Evolutionary conservation across 441 rosid species (phyloP).

Genomic region (Erodium texanum): DNA sequence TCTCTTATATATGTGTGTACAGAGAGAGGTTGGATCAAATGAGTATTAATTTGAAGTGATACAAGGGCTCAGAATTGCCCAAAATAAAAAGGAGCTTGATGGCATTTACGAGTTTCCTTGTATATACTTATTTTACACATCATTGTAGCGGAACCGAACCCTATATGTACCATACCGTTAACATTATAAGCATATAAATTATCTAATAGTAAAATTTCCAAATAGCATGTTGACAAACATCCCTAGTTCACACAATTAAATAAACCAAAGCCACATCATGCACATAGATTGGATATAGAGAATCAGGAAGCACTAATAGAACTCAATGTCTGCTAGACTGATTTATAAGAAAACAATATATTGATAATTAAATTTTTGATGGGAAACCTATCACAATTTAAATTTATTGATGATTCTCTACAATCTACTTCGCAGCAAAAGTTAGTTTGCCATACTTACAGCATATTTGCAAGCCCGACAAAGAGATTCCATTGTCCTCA

Average conservation of each 20-base stretch:
- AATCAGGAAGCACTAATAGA: neutral
- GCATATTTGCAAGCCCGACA: constrained; percentile 99
- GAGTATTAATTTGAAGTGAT: too few species aligned
- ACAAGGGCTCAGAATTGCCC: too few species aligned
- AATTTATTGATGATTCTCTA: constrained; percentile 3
- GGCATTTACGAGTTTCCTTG: too few species aligned
- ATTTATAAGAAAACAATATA: neutral
- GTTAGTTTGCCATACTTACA: constrained; percentile 43
- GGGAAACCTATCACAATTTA: neutral
- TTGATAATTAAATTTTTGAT: neutral
- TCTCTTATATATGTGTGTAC: too few species aligned
- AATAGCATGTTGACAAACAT: neutral
- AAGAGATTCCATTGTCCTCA: constrained; percentile 98
- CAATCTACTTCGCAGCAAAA: constrained; percentile 13
- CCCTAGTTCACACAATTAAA: neutral
- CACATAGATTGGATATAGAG: neutral
- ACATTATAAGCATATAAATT: too few species aligned
- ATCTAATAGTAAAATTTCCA: neutral
- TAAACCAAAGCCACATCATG: neutral
- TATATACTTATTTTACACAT: too few species aligned
- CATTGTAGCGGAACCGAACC: too few species aligned
- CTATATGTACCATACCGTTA: too few species aligned
- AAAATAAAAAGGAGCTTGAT: too few species aligned
- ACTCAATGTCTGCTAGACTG: neutral
- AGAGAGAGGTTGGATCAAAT: too few species aligned